phyloP scores from a whole-genome alignment of 2,329 filamentous ascomycete genomes.

The Fusarium fujikuroi region DNA sequence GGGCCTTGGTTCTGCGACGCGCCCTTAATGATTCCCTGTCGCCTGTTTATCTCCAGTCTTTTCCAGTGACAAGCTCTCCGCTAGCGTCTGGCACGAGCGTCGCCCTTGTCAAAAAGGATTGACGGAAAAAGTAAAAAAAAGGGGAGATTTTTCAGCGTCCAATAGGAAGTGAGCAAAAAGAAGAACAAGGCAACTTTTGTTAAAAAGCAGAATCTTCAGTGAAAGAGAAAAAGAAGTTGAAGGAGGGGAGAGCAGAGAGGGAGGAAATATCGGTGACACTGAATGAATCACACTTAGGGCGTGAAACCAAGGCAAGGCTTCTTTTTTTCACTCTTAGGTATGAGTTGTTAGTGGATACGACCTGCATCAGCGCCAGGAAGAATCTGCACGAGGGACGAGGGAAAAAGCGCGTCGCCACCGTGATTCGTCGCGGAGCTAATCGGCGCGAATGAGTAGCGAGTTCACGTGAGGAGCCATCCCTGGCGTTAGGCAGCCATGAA shows the following conservation, averaged over 20 bases:
- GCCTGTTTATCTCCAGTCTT: slow-evolving; percentile 35
- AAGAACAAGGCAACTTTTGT: slow-evolving; percentile 29
- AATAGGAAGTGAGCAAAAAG: slow-evolving; percentile 23
- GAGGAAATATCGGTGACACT: slow-evolving; percentile 36
- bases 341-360: slow-evolving; percentile 26
- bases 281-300: slow-evolving; percentile 27
- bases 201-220: not conserved
- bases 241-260: not conserved
- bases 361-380: slow-evolving; percentile 13
- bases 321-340: slow-evolving; percentile 14
- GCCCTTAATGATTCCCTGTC: slow-evolving; percentile 35
- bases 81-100: slow-evolving; percentile 44
- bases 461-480: slow-evolving; percentile 48
- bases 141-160: slow-evolving; percentile 13
- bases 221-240: not conserved
- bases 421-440: slow-evolving; percentile 28
- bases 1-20: slow-evolving; percentile 33
- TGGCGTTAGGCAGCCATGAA: slow-evolving; percentile 47
- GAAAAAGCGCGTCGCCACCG: slow-evolving; percentile 39
- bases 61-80: slow-evolving; percentile 35
- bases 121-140: slow-evolving; percentile 38
- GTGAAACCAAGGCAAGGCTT: slow-evolving; percentile 25
- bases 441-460: slow-evolving; percentile 51
- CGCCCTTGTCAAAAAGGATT: slow-evolving; percentile 38
- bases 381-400: slow-evolving; percentile 28